Evolutionary conservation across 1,139 yeast genomes (phyloP), one percentile per base, ranked within the genome.

Genomic region (Candida sp.): DNA sequence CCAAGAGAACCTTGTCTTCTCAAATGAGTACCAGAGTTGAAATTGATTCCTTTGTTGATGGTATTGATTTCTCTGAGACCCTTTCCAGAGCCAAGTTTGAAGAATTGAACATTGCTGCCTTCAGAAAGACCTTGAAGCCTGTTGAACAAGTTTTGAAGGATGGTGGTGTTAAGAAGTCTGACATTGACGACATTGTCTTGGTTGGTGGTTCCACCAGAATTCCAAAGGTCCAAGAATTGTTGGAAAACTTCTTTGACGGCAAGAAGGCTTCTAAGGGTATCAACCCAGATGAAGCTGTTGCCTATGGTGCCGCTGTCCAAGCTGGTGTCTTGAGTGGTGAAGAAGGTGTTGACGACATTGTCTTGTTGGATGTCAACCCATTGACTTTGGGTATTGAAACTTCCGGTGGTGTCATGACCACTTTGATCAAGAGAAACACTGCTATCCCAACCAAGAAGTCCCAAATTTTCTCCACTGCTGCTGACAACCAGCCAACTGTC

Each of bases 131-230:
- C 58, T 80, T 92, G 73, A 89, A 88, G 73, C 97, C 98, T 51
- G 97, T 92, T 59, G 96, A 90, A 76, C 91, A 88, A 76, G 98
- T 92, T 54, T 82, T 92, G 68, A 87, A 87, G 71, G 98, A 92
- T 72, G 86, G 96, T 59, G 91, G 90, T 68, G 85, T 90, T 60
- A 84, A 85, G 75, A 88, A 88, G 78, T 77, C 85, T 49, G 96
- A 89, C 61, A 83, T 92, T 60, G 96, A 92, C 70, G 98, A 92
- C 69, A 90, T 92, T 70, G 98, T 92, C 44, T 81, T 92, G 54
- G 98, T 92, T 63, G 98, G 98, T 81, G 98, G 98, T 77, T 92
- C 98, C 46, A 92, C 98, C 55, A 91, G 98, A 85, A 92, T 92
- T 79, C 98, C 98, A 76, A 92, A 91, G 82, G 97, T 92, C 60